Percentiles rank a stretch among this genome's conserved stretches.
Conservation (phyloP, 768 basidiomycete species). For the Amanita muscaria region DNA sequence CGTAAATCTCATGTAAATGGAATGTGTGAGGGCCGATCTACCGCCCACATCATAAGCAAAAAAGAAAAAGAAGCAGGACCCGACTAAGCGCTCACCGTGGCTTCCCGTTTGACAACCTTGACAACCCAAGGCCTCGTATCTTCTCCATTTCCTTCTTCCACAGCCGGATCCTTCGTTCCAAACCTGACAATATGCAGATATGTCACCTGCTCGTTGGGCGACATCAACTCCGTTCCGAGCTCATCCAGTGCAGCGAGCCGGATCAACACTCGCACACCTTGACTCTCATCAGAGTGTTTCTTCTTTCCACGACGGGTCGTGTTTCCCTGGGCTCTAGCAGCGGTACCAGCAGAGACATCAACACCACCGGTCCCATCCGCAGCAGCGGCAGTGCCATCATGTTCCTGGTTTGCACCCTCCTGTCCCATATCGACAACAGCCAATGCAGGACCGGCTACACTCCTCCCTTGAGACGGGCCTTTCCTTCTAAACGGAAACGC, state of each 20-base stretch:
- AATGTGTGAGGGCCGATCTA: constrained; percentile 91
- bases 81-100: constrained; percentile 42
- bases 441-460: constrained; percentile 68
- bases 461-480: constrained; percentile 29
- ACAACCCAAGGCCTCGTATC: constrained; percentile 82
- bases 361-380: constrained; percentile 29
- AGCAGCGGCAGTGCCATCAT: background rate
- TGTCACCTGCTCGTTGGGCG: constrained; percentile 80
- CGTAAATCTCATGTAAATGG: constrained; percentile 93
- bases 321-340: no score
- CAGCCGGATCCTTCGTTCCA: constrained; percentile 31
- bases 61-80: constrained; percentile 2
- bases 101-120: constrained; percentile 88
- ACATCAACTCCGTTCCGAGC: constrained; percentile 54
- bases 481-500: constrained; percentile 61
- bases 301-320: constrained; percentile 35
- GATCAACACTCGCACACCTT: constrained; percentile 74
- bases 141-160: constrained; percentile 32
- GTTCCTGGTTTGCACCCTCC: background rate
- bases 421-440: constrained; percentile 52
- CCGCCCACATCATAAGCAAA: no score
- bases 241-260: constrained; percentile 76
- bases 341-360: constrained; percentile 19
- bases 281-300: constrained; percentile 38
- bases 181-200: constrained; percentile 80